phyloP scores from a whole-genome alignment of 768 basidiomycete genomes.

The Grammothele lineata region DNA sequence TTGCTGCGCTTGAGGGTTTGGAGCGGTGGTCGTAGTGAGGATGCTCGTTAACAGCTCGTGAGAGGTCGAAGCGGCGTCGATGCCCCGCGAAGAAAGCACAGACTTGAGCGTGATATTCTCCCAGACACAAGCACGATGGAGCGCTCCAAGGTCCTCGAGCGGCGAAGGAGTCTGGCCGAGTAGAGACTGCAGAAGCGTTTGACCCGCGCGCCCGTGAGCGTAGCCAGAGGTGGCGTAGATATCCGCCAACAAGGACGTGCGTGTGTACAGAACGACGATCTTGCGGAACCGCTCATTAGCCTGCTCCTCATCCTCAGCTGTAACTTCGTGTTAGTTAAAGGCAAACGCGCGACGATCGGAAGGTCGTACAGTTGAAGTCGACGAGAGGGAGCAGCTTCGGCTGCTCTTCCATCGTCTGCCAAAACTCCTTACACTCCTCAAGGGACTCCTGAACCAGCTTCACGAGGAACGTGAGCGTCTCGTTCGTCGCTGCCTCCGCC shows the following conservation, averaged over 20 bases:
- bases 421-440: constrained; percentile 65
- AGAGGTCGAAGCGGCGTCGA: constrained; percentile 7
- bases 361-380: constrained; percentile 44
- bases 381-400: constrained; percentile 66
- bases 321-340: neutral
- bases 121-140: constrained; percentile 83
- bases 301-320: constrained; percentile 38
- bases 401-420: constrained; percentile 47
- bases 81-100: constrained; percentile 34
- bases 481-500: constrained; percentile 78
- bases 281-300: constrained; percentile 66
- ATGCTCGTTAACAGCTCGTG: neutral
- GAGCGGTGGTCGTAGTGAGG: neutral
- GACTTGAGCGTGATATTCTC: constrained; percentile 79
- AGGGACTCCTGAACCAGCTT: constrained; percentile 68
- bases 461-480: constrained; percentile 68
- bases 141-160: constrained; percentile 65
- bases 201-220: constrained; percentile 73
- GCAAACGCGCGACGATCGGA: neutral
- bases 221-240: constrained; percentile 82
- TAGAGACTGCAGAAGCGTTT: constrained; percentile 69
- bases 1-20: neutral
- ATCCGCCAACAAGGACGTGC: constrained; percentile 80
- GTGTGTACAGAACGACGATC: constrained; percentile 72
- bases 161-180: constrained; percentile 54